Percentiles rank a stretch among this genome's conserved stretches.
Conservation (phyloP, 805 yeast genomes). For the Nakazawaea wyomingensis region DNA sequence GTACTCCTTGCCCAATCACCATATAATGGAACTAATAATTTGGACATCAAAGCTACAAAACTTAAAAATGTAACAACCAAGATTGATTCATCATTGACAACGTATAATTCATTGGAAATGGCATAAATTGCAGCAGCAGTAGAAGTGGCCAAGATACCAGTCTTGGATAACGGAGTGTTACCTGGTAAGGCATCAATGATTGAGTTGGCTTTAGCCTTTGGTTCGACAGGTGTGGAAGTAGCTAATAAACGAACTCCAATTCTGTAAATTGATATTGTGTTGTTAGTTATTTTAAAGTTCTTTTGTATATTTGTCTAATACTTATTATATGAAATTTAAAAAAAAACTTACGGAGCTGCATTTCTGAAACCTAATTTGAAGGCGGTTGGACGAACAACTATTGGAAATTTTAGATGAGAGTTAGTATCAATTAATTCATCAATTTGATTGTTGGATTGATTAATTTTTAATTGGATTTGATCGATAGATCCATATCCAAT, state of each 20-base stretch:
- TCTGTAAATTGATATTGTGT: too few species aligned
- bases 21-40: constrained; percentile 90
- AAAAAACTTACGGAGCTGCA: constrained; percentile 20
- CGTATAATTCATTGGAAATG: constrained; percentile 86
- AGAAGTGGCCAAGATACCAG: constrained; percentile 91
- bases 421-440: constrained; percentile 1
- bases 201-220: constrained; percentile 85
- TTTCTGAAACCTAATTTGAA: constrained; percentile 20
- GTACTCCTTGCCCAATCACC: constrained; percentile 90
- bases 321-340: too few species aligned
- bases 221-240: constrained; percentile 66
- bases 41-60: constrained; percentile 70
- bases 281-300: too few species aligned
- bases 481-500: constrained; percentile 21
- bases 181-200: constrained; percentile 94
- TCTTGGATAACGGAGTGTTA: constrained; percentile 78
- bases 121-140: constrained; percentile 94
- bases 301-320: too few species aligned
- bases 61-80: constrained; percentile 76
- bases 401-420: background rate
- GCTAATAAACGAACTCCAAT: constrained; percentile 57
- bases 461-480: too few species aligned
- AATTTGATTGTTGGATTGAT: too few species aligned
- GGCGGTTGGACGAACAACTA: constrained; percentile 30
- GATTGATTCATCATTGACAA: constrained; percentile 91